These are phyloP conservation scores for Pythium brachiatum DNA, from an alignment of 352 stramenopile genomes.

Conservation along the genomic window DNA sequence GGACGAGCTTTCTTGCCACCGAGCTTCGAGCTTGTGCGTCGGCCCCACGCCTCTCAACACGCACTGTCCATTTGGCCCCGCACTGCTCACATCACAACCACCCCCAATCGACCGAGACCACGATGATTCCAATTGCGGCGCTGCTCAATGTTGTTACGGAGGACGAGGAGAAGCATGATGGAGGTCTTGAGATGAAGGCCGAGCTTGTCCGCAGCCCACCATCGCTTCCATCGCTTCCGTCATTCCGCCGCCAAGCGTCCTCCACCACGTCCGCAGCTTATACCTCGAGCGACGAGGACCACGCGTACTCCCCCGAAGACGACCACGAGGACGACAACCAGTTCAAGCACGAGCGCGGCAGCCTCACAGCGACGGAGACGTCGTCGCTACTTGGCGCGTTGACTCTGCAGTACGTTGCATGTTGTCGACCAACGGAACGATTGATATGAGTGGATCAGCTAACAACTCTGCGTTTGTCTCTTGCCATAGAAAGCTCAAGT, in stretches of 20 bases:
- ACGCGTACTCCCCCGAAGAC: conserved; percentile 14
- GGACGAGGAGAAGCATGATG: conserved; percentile 15
- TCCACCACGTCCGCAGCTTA: conserved; percentile 1
- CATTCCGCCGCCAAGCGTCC: conserved; percentile 13
- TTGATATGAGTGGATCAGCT: not conserved
- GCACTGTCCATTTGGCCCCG: conserved; percentile 18
- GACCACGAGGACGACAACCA: conserved; percentile 6
- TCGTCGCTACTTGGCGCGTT: conserved; percentile 24
- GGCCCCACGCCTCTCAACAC: not conserved
- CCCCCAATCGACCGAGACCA: not conserved
- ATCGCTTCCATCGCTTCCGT: not conserved
- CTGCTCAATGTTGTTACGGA: conserved; percentile 21
- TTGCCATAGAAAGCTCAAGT: conserved; percentile 16
- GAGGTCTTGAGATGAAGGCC: conserved; percentile 12
- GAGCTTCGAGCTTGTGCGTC: not conserved
- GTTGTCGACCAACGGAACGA: not conserved
- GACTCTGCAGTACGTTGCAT: conserved; percentile 29
- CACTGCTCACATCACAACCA: not conserved
- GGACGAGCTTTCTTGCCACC: not conserved
- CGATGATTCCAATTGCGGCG: conserved; percentile 23
- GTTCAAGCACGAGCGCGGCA: conserved; percentile 4
- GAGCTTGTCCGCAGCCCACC: conserved; percentile 7
- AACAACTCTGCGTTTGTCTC: not conserved
- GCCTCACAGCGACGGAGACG: conserved; percentile 8
- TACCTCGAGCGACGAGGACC: conserved; percentile 23